phyloP scores from a whole-genome alignment of 371 early-diverging fungal species.

The Syncephalastrum sp. region DNA sequence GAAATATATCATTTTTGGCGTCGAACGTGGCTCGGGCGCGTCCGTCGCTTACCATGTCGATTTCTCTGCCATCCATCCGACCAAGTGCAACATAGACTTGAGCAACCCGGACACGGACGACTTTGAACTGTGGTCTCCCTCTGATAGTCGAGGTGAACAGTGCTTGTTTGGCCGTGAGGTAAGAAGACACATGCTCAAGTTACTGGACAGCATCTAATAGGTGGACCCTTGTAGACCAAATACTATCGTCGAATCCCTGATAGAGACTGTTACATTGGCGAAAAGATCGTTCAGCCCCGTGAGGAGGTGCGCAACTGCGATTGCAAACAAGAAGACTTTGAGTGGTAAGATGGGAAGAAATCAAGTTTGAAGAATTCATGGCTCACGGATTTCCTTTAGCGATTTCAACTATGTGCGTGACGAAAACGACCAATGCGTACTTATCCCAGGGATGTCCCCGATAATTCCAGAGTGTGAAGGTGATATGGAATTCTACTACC shows the following conservation, averaged over 20 bases:
- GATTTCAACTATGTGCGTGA: conserved; percentile 78
- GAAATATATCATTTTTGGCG: conserved; percentile 69
- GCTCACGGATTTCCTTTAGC: conserved; percentile 24
- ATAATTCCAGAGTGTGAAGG: conserved; percentile 55
- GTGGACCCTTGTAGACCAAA: conserved; percentile 44
- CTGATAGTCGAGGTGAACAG: conserved; percentile 46
- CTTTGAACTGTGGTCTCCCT: conserved; percentile 78
- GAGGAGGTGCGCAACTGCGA: conserved; percentile 62
- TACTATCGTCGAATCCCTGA: conserved; percentile 81
- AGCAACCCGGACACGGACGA: conserved; percentile 57
- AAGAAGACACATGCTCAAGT: neutral
- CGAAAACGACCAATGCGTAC: conserved; percentile 56
- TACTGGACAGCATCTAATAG: neutral
- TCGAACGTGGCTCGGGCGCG: conserved; percentile 31
- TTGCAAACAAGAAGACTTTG: conserved; percentile 83
- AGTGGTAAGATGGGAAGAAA: conserved; percentile 56
- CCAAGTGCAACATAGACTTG: conserved; percentile 58
- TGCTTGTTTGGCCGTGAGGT: conserved; percentile 77
- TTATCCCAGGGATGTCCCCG: conserved; percentile 64
- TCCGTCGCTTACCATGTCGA: conserved; percentile 70
- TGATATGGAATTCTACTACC: conserved; percentile 56
- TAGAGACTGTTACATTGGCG: conserved; percentile 77
- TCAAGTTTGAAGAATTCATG: neutral
- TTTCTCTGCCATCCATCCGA: conserved; percentile 67
- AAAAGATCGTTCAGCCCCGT: conserved; percentile 65